phyloP scores from a whole-genome alignment of 1,284 basidiomycete species.

The Leccinum griseonigrum region DNA sequence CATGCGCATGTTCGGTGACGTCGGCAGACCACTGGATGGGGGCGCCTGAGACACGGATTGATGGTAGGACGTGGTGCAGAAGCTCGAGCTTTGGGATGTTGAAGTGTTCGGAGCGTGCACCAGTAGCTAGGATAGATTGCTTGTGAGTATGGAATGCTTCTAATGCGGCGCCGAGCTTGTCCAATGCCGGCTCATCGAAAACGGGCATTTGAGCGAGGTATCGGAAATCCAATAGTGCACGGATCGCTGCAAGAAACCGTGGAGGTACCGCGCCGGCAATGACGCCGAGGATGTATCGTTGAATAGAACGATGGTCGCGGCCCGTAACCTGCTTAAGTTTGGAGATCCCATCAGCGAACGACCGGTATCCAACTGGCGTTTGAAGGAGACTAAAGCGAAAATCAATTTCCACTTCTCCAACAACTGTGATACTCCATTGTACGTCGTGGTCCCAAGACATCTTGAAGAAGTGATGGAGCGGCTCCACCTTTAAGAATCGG shows the following conservation, averaged over 20 bases:
- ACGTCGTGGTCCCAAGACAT: conserved; percentile 1
- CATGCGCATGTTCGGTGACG: not conserved
- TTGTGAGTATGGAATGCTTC: conserved; percentile 1
- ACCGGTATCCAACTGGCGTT: not conserved
- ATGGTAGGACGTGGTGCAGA: not conserved
- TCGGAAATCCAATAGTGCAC: not conserved
- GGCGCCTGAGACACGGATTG: not conserved
- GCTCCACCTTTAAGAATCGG: not conserved
- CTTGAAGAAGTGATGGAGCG: not conserved
- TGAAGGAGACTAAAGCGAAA: not conserved
- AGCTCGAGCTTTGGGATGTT: conserved; percentile 4
- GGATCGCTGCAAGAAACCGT: not conserved
- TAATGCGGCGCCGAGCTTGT: not conserved
- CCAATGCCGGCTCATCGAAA: not conserved
- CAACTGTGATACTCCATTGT: not conserved
- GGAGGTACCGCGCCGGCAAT: not conserved
- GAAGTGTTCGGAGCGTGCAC: not conserved
- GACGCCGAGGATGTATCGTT: not conserved
- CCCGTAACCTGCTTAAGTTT: not conserved
- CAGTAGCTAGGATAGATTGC: not conserved
- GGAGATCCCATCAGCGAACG: not conserved
- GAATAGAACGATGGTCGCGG: not conserved
- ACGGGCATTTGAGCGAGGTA: not conserved
- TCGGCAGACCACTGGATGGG: conserved; percentile 1
- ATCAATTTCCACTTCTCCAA: not conserved